These are phyloP conservation scores for Pseudocercospora cruenta DNA, from an alignment of 2,329 filamentous ascomycete genomes.

Conservation along the genomic window DNA sequence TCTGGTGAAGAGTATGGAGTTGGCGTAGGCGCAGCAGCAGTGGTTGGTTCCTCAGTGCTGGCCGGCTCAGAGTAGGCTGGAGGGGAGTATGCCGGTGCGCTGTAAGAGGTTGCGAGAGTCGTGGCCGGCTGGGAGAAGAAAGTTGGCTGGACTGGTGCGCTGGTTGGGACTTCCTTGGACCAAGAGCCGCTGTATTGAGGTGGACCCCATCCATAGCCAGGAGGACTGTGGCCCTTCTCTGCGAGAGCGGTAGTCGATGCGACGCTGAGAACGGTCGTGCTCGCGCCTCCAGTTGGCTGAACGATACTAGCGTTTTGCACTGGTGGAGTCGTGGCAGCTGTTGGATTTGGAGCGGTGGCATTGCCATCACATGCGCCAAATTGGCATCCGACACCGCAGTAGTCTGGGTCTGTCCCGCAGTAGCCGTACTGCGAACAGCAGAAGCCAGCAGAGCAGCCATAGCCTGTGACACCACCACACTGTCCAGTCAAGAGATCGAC, in stretches of 20 bases:
- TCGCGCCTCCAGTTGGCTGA: neutral
- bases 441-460: conserved; percentile 24
- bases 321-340: conserved; percentile 4
- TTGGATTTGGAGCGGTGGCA: conserved; percentile 5
- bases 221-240: conserved; percentile 13
- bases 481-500: conserved; percentile 23
- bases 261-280: conserved; percentile 12
- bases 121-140: conserved; percentile 10
- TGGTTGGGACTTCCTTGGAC: conserved; percentile 3
- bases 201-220: neutral
- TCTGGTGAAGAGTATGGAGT: conserved; percentile 11
- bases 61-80: conserved; percentile 16
- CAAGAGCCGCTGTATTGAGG: neutral
- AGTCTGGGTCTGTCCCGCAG: conserved; percentile 28
- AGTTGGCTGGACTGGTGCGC: neutral
- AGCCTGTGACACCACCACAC: conserved; percentile 29
- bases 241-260: conserved; percentile 10
- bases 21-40: conserved; percentile 7
- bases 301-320: conserved; percentile 14
- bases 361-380: conserved; percentile 24
- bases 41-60: neutral
- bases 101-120: conserved; percentile 10
- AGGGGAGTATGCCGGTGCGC: conserved; percentile 2
- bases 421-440: conserved; percentile 34
- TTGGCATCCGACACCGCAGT: conserved; percentile 36